Base-by-base conservation (phyloP, 2,329 filamentous ascomycete species). In the Diaporthe sp. region DNA sequence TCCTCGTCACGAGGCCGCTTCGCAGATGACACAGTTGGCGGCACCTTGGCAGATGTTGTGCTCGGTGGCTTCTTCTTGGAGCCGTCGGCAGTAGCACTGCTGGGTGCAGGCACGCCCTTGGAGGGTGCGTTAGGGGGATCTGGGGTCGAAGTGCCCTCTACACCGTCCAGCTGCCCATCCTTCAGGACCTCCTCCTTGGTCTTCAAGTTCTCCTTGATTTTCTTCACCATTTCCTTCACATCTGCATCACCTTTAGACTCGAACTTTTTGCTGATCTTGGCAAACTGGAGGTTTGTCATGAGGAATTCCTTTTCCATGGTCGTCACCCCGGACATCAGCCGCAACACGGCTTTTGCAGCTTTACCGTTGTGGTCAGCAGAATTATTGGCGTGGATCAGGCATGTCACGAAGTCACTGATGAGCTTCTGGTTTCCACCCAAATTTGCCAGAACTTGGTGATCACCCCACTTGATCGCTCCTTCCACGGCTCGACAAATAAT, bases 221-320 rank as follows among this genome's bases (percentile, higher is more conserved):
- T 88, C 49, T 88, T 87, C 6, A 93, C 90, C 63, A 92, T 85
- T 6, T 87, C 88, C 79, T 92, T 92, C 65, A 91, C 90, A 71
- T 92, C 90, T 0, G 89, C 87, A 79, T 94, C 92, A 37, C 91
- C 92, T 79, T 91, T 92, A 80, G 90, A 92, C 76, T 88, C 88
- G 80, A 93, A 90, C 12, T 90, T 88, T 76, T 90, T 90, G 55
- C 92, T 87, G 22, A 94, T 89, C 73, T 90, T 91, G 75, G 91
- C 89, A 74, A 95, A 90, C 80, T 94, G 94, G 55, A 91, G 89
- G 76, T 90, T 92, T 78, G 92, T 90, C 57, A 92, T 84, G 49
- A 91, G 82, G 60, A 87, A 87, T 76, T 89, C 91, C 78, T 88
- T 90, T 67, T 88, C 90, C 57, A 92, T 88, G 75, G 92, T 92